Evolutionary conservation across 768 basidiomycete genomes (phyloP).

Genomic region (Termitomyces bulborhizus): DNA sequence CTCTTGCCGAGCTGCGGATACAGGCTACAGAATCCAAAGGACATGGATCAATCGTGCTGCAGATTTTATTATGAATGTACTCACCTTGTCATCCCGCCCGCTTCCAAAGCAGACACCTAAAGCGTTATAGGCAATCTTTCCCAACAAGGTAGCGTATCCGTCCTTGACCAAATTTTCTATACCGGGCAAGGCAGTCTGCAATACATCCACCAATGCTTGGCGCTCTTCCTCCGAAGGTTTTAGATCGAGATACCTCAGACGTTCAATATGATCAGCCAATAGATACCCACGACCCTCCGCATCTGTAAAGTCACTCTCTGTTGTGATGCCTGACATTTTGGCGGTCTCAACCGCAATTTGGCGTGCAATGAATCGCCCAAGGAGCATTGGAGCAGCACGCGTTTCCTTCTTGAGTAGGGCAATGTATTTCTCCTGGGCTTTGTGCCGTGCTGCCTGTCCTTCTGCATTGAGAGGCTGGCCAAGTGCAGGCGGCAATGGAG

Average conservation of each 20-base stretch:
- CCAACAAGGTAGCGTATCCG: slow-evolving; percentile 50
- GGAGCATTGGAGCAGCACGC: slow-evolving; percentile 46
- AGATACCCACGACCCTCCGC: slow-evolving; percentile 49
- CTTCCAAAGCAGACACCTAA: slow-evolving; percentile 65
- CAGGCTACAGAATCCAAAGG: slow-evolving; percentile 33
- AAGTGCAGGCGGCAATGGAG: slow-evolving; percentile 48
- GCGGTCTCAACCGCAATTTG: slow-evolving; percentile 61
- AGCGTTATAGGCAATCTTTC: slow-evolving; percentile 73
- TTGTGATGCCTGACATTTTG: slow-evolving; percentile 35
- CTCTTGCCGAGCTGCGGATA: slow-evolving; percentile 51
- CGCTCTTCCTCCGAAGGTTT: slow-evolving; percentile 41
- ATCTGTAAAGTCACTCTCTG: slow-evolving; percentile 35
- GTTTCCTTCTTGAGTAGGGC: slow-evolving; percentile 45
- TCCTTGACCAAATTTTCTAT: slow-evolving; percentile 68
- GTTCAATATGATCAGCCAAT: slow-evolving; percentile 72
- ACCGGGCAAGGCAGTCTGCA: slow-evolving; percentile 61
- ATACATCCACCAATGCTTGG: slow-evolving; percentile 43
- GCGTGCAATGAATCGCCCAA: slow-evolving; percentile 66
- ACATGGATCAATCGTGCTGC: neutral
- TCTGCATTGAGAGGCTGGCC: slow-evolving; percentile 20
- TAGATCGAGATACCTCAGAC: slow-evolving; percentile 63
- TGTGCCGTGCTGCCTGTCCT: slow-evolving; percentile 38
- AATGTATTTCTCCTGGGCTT: slow-evolving; percentile 55
- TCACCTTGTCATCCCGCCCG: slow-evolving; percentile 69
- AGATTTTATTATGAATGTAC: slow-evolving; percentile 7